Conservation (phyloP, 73 alveolate genomes). For the Paramecium octaurelia region DNA sequence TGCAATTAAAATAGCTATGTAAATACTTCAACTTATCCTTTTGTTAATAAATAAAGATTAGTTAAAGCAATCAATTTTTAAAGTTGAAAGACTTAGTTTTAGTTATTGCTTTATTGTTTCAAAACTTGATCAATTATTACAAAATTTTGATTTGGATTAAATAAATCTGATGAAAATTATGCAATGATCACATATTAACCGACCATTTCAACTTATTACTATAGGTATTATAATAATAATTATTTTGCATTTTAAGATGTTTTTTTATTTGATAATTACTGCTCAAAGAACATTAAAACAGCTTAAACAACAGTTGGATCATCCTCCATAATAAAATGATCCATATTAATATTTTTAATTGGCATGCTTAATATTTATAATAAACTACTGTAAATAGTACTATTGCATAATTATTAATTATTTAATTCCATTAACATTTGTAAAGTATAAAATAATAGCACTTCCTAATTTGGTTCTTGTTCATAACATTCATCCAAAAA, state of each 20-base stretch:
- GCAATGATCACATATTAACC: neutral
- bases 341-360: neutral
- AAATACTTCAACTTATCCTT: neutral
- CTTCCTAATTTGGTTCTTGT: neutral
- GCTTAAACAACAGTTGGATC: neutral
- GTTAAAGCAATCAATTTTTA: neutral
- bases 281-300: slow-evolving; percentile 21
- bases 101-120: neutral
- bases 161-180: slow-evolving; percentile 5
- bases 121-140: neutral
- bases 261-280: slow-evolving; percentile 11
- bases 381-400: neutral
- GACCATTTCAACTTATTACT: neutral
- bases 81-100: neutral
- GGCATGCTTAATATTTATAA: slow-evolving; percentile 30
- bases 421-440: neutral
- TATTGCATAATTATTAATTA: neutral
- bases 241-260: slow-evolving; percentile 7
- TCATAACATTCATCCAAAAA: neutral
- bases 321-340: neutral
- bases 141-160: neutral
- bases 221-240: neutral
- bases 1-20: neutral
- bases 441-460: neutral
- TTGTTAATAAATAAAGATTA: neutral